Evolutionary conservation across 2,329 filamentous ascomycete genomes (phyloP), one percentile per base, ranked within the genome.

Genomic region (Berkeleyomyces rouxiae): DNA sequence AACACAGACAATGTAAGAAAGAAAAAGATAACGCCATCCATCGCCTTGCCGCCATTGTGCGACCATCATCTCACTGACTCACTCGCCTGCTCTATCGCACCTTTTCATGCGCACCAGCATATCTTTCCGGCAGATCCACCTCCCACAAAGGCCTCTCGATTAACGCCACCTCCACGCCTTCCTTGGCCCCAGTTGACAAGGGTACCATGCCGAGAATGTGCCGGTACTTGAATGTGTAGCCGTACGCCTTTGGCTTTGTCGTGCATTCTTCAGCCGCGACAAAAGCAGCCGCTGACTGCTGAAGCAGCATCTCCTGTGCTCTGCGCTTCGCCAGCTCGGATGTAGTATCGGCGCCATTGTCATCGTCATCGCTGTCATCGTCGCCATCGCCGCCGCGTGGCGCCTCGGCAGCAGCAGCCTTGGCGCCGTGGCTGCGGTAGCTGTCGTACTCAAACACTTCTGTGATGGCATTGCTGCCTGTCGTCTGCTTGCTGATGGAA

Each of bases 181-280:
- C 71, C 36, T 74, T 72, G 23, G 67, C 68, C 61, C 70, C 71
- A 39, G 68, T 68, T 16, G 67, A 68, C 66, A 79, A 72, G 51
- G 77, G 76, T 43, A 82, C 79, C 44, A 84, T 74, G 61, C 91
- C 93, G 65, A 99, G 77, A 68, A 99, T 90, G n/a, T 91, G 88
- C 64, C 91, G 82, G 74, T 97, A 99, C 73, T 95, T 95, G 78
- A 87, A 90, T 4, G 91, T 95, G 71, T 85, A 83, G 89, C 90
- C 97, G 75, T 76, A 81, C 66, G 72, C 74, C 65, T 67, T 69
- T 31, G 68, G 64, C 61, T 67, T 68, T 55, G 51, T 39, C 51
- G 33, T 55, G 13, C 51, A 23, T 23, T 23, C 51, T 10, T 55
- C 51, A 64, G 67, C 67, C 43, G 66, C 61, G 55, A 70, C 67